Evolutionary conservation across 208 protist genomes (phyloP).

Genomic region (Trypanosoma caninum): DNA sequence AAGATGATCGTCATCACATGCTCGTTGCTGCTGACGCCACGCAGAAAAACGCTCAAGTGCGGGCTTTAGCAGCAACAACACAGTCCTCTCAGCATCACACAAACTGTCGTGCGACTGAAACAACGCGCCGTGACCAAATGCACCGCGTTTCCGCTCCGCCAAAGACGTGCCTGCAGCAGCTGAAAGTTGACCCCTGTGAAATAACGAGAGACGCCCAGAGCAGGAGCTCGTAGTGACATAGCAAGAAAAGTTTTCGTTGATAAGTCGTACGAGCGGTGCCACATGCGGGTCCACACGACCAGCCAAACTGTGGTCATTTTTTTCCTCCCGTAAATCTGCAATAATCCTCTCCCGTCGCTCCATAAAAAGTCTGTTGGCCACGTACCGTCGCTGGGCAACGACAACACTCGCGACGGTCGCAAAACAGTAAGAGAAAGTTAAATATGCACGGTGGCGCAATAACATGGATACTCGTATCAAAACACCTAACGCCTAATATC

Average conservation of each 20-base stretch:
- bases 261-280: constrained; percentile 34
- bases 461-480: no score
- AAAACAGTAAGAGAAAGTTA: no score
- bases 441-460: no score
- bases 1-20: constrained; percentile 8
- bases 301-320: constrained; percentile 78
- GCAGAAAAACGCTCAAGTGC: constrained; percentile 35
- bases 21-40: constrained; percentile 38
- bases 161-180: not conserved
- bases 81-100: constrained; percentile 17
- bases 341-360: constrained; percentile 43
- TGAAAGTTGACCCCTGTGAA: constrained; percentile 53
- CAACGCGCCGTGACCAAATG: constrained; percentile 52
- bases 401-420: no score
- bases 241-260: constrained; percentile 52
- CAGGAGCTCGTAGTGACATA: constrained; percentile 85
- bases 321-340: constrained; percentile 37
- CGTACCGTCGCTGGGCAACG: no score
- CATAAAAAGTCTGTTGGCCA: constrained; percentile 29
- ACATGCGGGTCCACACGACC: constrained; percentile 66
- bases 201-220: constrained; percentile 64
- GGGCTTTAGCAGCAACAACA: constrained; percentile 29
- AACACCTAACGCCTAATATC: no score
- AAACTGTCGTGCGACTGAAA: constrained; percentile 76
- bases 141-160: constrained; percentile 59